phyloP scores from a whole-genome alignment of 768 basidiomycete genomes.

The Suillus bovinus region DNA sequence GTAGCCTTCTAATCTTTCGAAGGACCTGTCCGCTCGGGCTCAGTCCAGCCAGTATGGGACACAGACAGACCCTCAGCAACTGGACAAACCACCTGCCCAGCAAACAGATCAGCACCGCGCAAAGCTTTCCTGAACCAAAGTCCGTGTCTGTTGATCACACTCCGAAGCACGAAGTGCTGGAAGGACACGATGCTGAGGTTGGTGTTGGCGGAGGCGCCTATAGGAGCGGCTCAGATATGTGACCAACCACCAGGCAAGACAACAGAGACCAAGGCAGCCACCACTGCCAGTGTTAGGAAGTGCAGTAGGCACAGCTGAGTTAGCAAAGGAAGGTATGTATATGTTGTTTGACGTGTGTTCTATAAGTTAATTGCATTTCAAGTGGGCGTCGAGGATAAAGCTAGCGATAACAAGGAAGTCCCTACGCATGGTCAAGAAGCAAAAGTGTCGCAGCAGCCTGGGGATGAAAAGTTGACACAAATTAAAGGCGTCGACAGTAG shows the following conservation, averaged over 20 bases:
- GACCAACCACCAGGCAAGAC: background rate
- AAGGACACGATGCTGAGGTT: background rate
- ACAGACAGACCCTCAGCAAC: background rate
- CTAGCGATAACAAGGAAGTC: background rate
- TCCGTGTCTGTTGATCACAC: background rate
- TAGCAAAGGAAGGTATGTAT: constrained; percentile 16
- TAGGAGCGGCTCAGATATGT: background rate
- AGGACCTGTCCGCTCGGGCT: background rate
- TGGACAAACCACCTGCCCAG: background rate
- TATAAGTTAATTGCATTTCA: background rate
- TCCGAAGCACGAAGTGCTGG: background rate
- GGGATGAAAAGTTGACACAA: background rate
- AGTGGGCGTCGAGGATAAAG: background rate
- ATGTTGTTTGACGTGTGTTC: background rate
- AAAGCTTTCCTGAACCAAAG: background rate
- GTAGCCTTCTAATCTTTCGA: background rate
- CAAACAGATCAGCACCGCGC: background rate
- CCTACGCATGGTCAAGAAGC: background rate
- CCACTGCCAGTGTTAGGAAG: background rate
- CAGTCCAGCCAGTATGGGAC: background rate
- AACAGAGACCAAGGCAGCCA: background rate
- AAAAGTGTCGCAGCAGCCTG: background rate
- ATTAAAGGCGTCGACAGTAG: background rate
- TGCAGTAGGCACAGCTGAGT: background rate
- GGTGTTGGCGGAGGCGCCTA: no score